Base-by-base conservation (phyloP, 192 early-diverging fungal species). In the Rhizoclosmatium globosum region DNA sequence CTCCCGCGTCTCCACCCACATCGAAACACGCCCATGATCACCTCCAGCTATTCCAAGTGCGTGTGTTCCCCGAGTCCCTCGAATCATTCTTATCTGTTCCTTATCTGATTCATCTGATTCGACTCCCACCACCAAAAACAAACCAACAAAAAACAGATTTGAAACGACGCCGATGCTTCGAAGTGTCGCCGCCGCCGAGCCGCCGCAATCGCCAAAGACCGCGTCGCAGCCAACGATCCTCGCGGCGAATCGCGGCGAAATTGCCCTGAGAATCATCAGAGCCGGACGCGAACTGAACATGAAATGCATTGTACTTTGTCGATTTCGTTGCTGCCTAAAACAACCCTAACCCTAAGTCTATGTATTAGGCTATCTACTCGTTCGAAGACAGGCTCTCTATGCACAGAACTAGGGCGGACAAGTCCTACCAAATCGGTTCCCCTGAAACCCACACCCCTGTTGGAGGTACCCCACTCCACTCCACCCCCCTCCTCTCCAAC, bases 391-490 rank as follows among this genome's bases (percentile, higher is more conserved):
- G 95, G 71, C 88, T 97, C 57, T 89, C 88, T 15, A 96, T 96
- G 94, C 96, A 97, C 85, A 91, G 95, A 42, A 95, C 96, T 87
- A 82, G 93, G 87, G 96, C 97, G 11, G 95, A 98, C 83, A 95
- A 99, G 85, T 92, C 95, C 3, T 99, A 94, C 90, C 96, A 97
- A 88, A 96, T 99, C 83, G 97, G 92, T 13, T 84, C 90, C 77
- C 89, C 88, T 62, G 94, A 92, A 73, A 81, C 92, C 73, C 92
- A 86, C 78, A 94, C 94, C 42, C 96, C 96, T 3, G 95, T 98
- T n/a, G 96, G 93, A 43, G 74, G 74, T 76, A 7, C 47, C 21
- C 31, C 31, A 31, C 31, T 31, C 31, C 31, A 0, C 31, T 31
- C 31, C 31, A 31, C 31, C 31, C 31, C 31, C 31, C 15, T 53